Evolutionary conservation across 2,329 filamentous ascomycete genomes (phyloP).

Genomic region (Monosporascus sp.): DNA sequence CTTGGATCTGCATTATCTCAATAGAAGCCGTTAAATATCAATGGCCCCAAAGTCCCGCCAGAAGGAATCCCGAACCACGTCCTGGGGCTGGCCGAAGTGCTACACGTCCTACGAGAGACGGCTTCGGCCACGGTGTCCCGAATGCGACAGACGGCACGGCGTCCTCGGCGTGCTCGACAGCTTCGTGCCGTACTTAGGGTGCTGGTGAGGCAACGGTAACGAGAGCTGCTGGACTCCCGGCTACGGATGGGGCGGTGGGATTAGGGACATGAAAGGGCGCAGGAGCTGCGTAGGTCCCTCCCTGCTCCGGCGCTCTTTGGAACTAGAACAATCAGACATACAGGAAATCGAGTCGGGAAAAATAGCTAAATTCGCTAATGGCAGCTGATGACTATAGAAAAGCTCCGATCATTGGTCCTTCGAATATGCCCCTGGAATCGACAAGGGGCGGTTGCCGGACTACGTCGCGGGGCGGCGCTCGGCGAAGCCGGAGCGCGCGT

Average conservation of each 20-base stretch:
- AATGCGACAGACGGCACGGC: conserved; percentile 2
- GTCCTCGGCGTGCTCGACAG: conserved; percentile 1
- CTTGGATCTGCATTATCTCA: too few relatives aligned
- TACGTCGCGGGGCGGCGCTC: background rate
- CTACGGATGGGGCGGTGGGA: conserved; percentile 8
- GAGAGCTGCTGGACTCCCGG: background rate
- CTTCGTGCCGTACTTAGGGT: background rate
- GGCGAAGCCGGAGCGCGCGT: background rate
- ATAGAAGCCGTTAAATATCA: background rate
- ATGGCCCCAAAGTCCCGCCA: background rate
- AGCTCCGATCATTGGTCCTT: background rate
- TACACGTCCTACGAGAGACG: conserved; percentile 6
- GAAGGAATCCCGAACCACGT: background rate
- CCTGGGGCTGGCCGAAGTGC: background rate
- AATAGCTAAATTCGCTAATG: background rate
- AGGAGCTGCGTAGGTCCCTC: conserved; percentile 15
- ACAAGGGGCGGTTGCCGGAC: background rate
- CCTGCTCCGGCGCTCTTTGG: background rate
- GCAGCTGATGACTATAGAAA: background rate
- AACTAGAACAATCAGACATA: too few relatives aligned
- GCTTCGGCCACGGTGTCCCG: background rate
- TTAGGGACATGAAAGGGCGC: conserved; percentile 9
- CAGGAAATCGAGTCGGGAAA: too few relatives aligned
- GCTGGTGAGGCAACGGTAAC: conserved; percentile 1
- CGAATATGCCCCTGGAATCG: background rate